Evolutionary conservation across 2,329 filamentous ascomycete species (phyloP).

Genomic region (Chalaropsis thielavioides): DNA sequence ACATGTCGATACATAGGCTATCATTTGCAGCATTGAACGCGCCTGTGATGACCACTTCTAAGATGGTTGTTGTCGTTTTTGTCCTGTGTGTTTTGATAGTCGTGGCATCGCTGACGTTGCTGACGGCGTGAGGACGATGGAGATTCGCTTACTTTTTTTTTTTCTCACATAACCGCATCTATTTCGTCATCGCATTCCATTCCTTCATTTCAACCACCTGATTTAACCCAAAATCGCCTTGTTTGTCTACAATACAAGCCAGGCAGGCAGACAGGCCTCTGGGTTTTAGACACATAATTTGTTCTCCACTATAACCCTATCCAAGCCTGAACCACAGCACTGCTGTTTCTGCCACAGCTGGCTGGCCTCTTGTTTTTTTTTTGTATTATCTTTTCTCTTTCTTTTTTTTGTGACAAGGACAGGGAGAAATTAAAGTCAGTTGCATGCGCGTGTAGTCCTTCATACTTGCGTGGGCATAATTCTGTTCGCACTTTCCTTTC

Average conservation of each 20-base stretch:
- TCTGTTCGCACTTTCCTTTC: conserved; percentile 17
- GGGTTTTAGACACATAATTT: background rate
- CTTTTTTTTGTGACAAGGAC: conserved; percentile 5
- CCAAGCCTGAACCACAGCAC: background rate
- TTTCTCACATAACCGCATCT: background rate
- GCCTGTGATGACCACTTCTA: too few species aligned
- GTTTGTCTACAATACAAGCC: too few species aligned
- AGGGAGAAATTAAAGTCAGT: background rate
- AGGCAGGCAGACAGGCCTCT: background rate
- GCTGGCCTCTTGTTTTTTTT: conserved; percentile 7
- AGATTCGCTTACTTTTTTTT: background rate
- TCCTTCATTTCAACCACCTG: background rate
- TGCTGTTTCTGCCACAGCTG: background rate
- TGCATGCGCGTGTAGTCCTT: background rate
- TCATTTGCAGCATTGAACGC: too few species aligned
- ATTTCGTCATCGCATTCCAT: background rate
- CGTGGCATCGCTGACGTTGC: background rate
- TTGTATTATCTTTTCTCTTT: conserved; percentile 6
- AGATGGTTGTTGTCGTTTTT: too few species aligned
- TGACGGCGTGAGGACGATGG: background rate
- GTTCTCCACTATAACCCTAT: background rate
- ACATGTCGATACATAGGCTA: background rate
- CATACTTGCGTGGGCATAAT: background rate
- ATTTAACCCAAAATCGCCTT: background rate
- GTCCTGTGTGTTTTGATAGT: background rate